Evolutionary conservation across 1,284 basidiomycete genomes (phyloP).

Genomic region (Ceratobasidium sp.): DNA sequence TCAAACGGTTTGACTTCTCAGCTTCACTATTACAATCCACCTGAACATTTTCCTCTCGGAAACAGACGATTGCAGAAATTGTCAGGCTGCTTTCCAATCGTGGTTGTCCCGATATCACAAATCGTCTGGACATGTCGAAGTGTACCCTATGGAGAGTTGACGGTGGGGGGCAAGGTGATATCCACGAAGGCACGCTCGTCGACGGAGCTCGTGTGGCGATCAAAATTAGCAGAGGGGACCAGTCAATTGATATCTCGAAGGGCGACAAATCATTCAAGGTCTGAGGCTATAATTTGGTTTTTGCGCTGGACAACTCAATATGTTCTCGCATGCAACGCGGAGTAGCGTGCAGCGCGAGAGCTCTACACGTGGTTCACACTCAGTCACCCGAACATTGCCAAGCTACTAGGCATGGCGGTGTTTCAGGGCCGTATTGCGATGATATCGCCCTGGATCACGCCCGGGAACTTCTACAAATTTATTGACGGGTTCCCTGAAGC

Average conservation of each 20-base stretch:
- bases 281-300: not conserved
- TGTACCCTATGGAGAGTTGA: no score
- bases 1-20: no score
- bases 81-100: no score
- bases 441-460: not conserved
- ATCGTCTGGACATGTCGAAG: no score
- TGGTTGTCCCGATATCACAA: no score
- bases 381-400: conserved; percentile 17
- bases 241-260: not conserved
- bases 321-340: not conserved
- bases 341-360: conserved; percentile 20
- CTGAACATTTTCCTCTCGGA: no score
- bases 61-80: no score
- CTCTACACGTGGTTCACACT: conserved; percentile 17
- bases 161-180: not conserved
- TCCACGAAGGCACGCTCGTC: not conserved
- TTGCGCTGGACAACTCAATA: not conserved
- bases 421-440: not conserved
- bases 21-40: no score
- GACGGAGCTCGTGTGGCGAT: conserved; percentile 8
- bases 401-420: not conserved
- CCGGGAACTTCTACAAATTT: not conserved
- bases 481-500: not conserved
- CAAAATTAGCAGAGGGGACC: not conserved
- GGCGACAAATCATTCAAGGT: not conserved